Conservation (phyloP, 129 eudicot species). For the Flaveria robusta region DNA sequence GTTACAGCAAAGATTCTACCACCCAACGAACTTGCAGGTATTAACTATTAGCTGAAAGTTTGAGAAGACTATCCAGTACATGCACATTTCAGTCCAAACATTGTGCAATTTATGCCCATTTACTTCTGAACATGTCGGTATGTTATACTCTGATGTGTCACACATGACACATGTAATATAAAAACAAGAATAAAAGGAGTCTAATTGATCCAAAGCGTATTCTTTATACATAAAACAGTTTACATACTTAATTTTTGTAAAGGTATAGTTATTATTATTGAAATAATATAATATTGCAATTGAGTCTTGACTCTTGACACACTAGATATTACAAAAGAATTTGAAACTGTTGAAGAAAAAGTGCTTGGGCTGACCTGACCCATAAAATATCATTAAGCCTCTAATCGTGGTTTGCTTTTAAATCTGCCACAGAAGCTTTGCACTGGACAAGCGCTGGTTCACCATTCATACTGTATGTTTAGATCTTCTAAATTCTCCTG, state of each 20-base stretch:
- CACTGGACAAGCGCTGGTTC: conserved; percentile 61
- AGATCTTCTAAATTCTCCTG: conserved; percentile 62
- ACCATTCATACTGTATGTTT: conserved; percentile 74
- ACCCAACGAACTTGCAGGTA: conserved; percentile 51
- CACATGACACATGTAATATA: conserved; percentile 14
- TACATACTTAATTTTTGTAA: background rate
- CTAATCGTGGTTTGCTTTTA: background rate
- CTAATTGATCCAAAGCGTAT: background rate
- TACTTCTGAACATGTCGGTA: background rate
- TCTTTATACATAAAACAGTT: background rate
- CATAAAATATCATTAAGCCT: background rate
- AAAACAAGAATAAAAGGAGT: conserved; percentile 5
- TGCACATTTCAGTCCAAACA: background rate
- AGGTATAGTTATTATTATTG: conserved; percentile 6
- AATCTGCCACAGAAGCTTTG: conserved; percentile 51
- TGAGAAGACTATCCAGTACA: conserved; percentile 5
- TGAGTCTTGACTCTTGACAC: background rate
- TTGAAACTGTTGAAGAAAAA: background rate
- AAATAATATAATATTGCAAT: conserved; percentile 5
- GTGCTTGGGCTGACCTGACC: background rate
- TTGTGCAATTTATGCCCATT: background rate
- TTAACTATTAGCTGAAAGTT: background rate
- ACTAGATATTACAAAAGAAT: conserved; percentile 6
- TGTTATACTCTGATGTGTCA: background rate
- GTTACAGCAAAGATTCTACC: conserved; percentile 45